Evolutionary conservation across 208 protist species (phyloP).

Genomic region (Acanthamoeba healyi): DNA sequence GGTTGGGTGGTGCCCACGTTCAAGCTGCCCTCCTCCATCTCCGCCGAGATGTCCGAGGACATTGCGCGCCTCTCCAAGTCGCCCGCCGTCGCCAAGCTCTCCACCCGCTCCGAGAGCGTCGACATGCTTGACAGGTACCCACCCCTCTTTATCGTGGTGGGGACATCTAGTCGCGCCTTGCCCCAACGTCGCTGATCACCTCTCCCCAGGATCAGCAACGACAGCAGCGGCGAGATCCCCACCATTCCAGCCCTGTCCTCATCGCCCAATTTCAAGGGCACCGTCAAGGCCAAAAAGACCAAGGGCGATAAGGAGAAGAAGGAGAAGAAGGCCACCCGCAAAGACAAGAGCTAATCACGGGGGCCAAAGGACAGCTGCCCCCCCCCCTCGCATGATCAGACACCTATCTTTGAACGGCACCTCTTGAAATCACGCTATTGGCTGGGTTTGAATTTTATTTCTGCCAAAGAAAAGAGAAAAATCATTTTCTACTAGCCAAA

Average conservation of each 20-base stretch:
- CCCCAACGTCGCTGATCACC: no score
- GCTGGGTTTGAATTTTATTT: no score
- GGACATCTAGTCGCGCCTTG: no score
- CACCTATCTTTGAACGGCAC: no score
- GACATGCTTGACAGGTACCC: background rate
- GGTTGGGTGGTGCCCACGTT: slow-evolving; percentile 70
- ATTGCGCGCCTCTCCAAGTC: slow-evolving; percentile 29
- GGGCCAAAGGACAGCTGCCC: no score
- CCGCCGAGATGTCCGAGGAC: slow-evolving; percentile 22
- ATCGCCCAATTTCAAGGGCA: slow-evolving; percentile 27
- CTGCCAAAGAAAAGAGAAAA: no score
- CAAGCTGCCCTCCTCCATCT: slow-evolving; percentile 54
- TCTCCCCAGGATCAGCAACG: background rate
- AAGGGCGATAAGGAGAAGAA: slow-evolving; percentile 18
- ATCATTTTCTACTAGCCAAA: no score
- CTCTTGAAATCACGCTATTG: no score
- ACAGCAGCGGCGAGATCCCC: slow-evolving; percentile 28
- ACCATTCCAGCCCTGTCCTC: slow-evolving; percentile 1
- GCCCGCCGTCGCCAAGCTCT: slow-evolving; percentile 34
- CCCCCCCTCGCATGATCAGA: no score
- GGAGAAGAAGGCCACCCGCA: slow-evolving; percentile 2
- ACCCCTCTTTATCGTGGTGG: background rate
- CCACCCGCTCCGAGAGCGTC: slow-evolving; percentile 1
- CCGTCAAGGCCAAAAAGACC: slow-evolving; percentile 12
- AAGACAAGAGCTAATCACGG: slow-evolving; percentile 34